Evolutionary conservation across 2,329 filamentous ascomycete species (phyloP).

Genomic region (Nemania serpens): DNA sequence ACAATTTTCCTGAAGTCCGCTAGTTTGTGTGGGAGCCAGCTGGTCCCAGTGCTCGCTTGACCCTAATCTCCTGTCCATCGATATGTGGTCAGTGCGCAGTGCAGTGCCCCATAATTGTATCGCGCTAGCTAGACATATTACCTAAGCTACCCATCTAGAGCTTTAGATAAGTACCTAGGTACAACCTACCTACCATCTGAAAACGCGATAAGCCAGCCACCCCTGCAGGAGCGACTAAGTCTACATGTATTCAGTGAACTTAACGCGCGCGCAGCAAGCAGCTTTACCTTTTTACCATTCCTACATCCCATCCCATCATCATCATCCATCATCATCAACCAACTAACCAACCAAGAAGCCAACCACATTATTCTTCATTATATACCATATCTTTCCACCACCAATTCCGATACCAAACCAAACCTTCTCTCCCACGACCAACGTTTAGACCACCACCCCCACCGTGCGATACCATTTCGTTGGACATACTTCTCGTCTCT

Average conservation of each 20-base stretch:
- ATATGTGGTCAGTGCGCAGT: conserved; percentile 13
- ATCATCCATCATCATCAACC: not conserved
- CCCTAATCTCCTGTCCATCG: conserved; percentile 36
- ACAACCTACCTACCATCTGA: not conserved
- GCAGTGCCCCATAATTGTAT: too few species aligned
- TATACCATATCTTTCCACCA: not conserved
- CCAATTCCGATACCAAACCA: too few species aligned
- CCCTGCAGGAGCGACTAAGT: conserved; percentile 21
- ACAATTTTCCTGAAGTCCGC: conserved; percentile 39
- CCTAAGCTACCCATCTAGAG: not conserved
- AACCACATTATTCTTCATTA: not conserved
- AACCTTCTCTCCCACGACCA: too few species aligned
- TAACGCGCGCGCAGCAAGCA: not conserved
- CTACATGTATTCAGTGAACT: not conserved
- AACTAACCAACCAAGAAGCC: too few species aligned
- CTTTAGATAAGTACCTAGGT: not conserved
- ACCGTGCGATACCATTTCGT: not conserved
- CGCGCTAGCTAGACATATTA: not conserved
- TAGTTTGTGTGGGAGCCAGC: conserved; percentile 42
- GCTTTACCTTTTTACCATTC: not conserved
- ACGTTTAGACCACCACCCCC: too few species aligned
- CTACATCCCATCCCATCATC: not conserved
- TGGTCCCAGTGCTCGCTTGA: conserved; percentile 35
- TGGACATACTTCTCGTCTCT: not conserved
- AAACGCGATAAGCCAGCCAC: conserved; percentile 14